Percentiles rank a stretch among this genome's conserved stretches.
phyloP scores from a whole-genome alignment of 768 basidiomycete genomes.

The Termitomyces sp. region DNA sequence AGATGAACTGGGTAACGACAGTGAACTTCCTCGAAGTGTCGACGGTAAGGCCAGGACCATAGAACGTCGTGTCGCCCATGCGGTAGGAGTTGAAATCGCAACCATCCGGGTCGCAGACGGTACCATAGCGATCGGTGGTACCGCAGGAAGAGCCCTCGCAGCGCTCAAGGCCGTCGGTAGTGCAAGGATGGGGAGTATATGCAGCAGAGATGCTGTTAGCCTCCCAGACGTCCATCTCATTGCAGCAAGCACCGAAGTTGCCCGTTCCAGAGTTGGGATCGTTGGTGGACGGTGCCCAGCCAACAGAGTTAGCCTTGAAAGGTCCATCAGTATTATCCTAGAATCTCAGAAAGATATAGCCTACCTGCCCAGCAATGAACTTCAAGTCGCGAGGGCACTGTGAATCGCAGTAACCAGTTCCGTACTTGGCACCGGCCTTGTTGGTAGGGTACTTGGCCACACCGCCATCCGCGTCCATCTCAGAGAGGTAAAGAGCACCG shows the following conservation, averaged over 20 bases:
- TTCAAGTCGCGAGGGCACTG: constrained; percentile 58
- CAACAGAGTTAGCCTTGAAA: constrained; percentile 41
- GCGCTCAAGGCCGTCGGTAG: constrained; percentile 32
- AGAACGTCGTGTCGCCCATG: constrained; percentile 44
- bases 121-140: constrained; percentile 30
- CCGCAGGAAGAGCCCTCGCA: constrained; percentile 41
- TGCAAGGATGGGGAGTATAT: constrained; percentile 51
- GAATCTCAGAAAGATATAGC: constrained; percentile 8
- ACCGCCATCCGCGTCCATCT: constrained; percentile 31
- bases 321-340: not conserved
- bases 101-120: constrained; percentile 28
- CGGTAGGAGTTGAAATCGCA: constrained; percentile 64
- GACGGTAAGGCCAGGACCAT: constrained; percentile 43
- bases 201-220: constrained; percentile 50
- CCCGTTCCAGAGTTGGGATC: constrained; percentile 46
- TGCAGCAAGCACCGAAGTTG: constrained; percentile 47
- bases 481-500: not conserved
- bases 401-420: constrained; percentile 26
- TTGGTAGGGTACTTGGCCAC: not conserved
- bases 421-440: not conserved
- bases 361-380: constrained; percentile 53
- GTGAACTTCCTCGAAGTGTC: constrained; percentile 50
- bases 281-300: constrained; percentile 34
- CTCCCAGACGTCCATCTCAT: constrained; percentile 61
- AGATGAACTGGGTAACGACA: constrained; percentile 58